Evolutionary conservation across 2,329 filamentous ascomycete genomes (phyloP).

Genomic region (Nectriaceae sp.): DNA sequence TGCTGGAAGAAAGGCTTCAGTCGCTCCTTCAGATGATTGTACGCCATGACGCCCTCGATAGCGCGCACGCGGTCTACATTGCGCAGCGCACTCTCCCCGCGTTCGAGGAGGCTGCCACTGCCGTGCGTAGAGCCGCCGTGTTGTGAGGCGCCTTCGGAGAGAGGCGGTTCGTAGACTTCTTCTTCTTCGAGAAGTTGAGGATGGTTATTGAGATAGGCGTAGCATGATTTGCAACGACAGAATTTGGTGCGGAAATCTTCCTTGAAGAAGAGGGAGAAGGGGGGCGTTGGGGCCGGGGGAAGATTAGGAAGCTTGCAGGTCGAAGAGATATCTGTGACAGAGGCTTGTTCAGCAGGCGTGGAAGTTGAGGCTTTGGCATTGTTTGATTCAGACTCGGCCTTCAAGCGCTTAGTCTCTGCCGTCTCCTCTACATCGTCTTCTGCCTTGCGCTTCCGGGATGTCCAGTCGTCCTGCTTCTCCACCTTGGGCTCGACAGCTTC

Average conservation of each 20-base stretch:
- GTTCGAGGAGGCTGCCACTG: slow-evolving; percentile 82
- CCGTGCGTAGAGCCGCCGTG: slow-evolving; percentile 62
- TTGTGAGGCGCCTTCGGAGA: slow-evolving; percentile 59
- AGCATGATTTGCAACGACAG: slow-evolving; percentile 83
- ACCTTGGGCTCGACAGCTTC: slow-evolving; percentile 2
- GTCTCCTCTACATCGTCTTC: slow-evolving; percentile 49
- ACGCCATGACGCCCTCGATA: slow-evolving; percentile 97
- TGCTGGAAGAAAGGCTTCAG: slow-evolving; percentile 93
- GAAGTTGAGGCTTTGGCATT: not conserved
- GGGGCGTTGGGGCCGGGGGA: slow-evolving; percentile 53
- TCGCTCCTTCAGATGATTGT: slow-evolving; percentile 93
- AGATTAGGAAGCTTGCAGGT: slow-evolving; percentile 64
- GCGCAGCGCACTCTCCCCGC: slow-evolving; percentile 87
- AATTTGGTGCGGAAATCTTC: slow-evolving; percentile 77
- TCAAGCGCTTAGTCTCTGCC: slow-evolving; percentile 52
- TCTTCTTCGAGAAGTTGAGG: slow-evolving; percentile 90
- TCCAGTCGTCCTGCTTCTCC: slow-evolving; percentile 4
- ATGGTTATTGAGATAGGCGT: slow-evolving; percentile 68
- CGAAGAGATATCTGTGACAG: slow-evolving; percentile 13
- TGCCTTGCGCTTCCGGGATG: slow-evolving; percentile 67
- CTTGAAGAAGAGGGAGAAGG: slow-evolving; percentile 81
- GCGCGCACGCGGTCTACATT: slow-evolving; percentile 91
- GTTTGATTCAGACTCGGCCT: slow-evolving; percentile 39
- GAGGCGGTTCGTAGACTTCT: slow-evolving; percentile 91
- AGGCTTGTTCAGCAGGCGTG: slow-evolving; percentile 13